phyloP scores from a whole-genome alignment of 495 filamentous ascomycete genomes.

The Venustampulla echinocandica region DNA sequence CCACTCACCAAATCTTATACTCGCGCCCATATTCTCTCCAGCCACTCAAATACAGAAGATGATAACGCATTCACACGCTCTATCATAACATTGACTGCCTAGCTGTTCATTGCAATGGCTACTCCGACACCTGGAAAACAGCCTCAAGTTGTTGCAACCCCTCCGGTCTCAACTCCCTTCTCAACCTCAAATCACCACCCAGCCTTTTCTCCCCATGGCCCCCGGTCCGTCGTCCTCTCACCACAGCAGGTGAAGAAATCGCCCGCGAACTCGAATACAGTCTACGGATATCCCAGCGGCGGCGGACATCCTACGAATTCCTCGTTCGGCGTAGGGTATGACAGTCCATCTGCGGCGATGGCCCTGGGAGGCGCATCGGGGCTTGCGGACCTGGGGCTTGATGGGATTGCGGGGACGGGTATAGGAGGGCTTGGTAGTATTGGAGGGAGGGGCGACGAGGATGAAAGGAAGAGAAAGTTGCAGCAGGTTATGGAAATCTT shows the following conservation, averaged over 20 bases:
- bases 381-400: conserved; percentile 35
- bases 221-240: conserved; percentile 34
- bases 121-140: conserved; percentile 42
- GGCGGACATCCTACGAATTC: conserved; percentile 25
- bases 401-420: conserved; percentile 20
- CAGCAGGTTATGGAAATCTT: conserved; percentile 44
- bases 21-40: too few relatives aligned
- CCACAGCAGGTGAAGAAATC: conserved; percentile 48
- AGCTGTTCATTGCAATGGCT: conserved; percentile 31
- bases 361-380: conserved; percentile 36
- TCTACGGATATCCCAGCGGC: conserved; percentile 25
- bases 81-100: background rate
- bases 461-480: conserved; percentile 47
- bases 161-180: conserved; percentile 48
- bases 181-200: conserved; percentile 31
- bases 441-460: conserved; percentile 40
- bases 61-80: background rate
- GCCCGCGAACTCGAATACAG: conserved; percentile 32
- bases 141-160: conserved; percentile 36
- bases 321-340: conserved; percentile 34
- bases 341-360: conserved; percentile 43
- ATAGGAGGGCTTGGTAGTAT: conserved; percentile 19
- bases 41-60: background rate
- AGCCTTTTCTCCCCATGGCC: conserved; percentile 41
- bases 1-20: too few relatives aligned